Base-by-base conservation (phyloP, 495 filamentous ascomycete species). In the Saxophila tyrrhenica region DNA sequence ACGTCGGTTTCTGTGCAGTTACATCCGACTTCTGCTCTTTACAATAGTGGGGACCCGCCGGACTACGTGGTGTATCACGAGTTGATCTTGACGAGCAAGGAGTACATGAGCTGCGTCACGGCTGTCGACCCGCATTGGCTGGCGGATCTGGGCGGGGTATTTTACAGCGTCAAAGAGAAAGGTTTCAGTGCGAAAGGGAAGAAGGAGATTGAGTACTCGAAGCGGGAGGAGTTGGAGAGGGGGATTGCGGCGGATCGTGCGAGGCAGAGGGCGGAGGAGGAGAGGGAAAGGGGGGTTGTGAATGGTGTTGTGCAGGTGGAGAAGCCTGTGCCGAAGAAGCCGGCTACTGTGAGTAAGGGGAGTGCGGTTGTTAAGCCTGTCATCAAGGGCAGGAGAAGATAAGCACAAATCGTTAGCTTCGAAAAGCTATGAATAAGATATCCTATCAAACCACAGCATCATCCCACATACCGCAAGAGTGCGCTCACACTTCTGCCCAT, bases 21-120 rank as follows among this genome's bases (percentile, higher is more conserved):
- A 48, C 94, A 97, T 68, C 91, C 94, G 22, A 97, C 94, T 1
- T 88, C 83, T 60, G 87, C 91, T 8, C 75, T 99, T 8, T 97
- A 94, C 64, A 91, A 90, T 38, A 77, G 92, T 1, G 91, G 92
- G 3, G 92, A 92, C 69, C 77, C 96, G 24, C 94, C 94, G 0
- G 91, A 97, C 63, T 96, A 96, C 62, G 90, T 99, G 22, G 83
- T 99, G 25, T 99, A 97, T 70, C 94, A 99, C 71, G 94, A 99
- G 69, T 79, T 99, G 60, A 96, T 96, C 59, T 79, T 97, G 44
- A 99, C 94, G 0, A 86, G 82, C 49, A 96, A 95, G 66, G 94
- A 97, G 70, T 99, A 97, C 73, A 97, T 99, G 91, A 91, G 85
- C 2, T 94, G 87, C 1, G 94, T 99, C 25, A 99, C 94, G 5